Conservation (phyloP, 2,329 filamentous ascomycete species). For the Curvularia verruculosa region DNA sequence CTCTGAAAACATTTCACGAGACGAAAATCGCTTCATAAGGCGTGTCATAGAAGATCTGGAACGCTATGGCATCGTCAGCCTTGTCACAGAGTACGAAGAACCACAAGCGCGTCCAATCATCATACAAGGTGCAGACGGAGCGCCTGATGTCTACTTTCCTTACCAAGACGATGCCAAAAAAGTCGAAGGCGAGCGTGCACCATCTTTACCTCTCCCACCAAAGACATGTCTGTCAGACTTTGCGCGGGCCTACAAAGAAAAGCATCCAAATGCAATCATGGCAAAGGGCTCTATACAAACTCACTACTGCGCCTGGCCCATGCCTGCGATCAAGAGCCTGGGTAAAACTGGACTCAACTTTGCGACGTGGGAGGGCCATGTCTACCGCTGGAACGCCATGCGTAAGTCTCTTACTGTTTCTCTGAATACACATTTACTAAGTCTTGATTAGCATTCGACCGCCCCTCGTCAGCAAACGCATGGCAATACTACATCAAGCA, state of each 20-base stretch:
- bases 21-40: conserved; percentile 35
- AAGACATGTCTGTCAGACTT: conserved; percentile 28
- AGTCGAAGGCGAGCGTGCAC: conserved; percentile 16
- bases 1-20: conserved; percentile 13
- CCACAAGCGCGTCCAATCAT: conserved; percentile 34
- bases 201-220: conserved; percentile 24
- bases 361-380: conserved; percentile 36
- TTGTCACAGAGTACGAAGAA: conserved; percentile 23
- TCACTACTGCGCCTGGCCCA: conserved; percentile 43
- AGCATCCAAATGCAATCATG: conserved; percentile 30
- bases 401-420: conserved; percentile 17
- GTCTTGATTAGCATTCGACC: conserved; percentile 32
- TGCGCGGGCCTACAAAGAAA: conserved; percentile 22
- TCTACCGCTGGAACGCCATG: conserved; percentile 42
- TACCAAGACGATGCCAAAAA: conserved; percentile 24
- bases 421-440: no score
- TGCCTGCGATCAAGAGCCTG: conserved; percentile 33
- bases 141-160: conserved; percentile 36
- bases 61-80: conserved; percentile 30
- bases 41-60: conserved; percentile 37
- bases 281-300: conserved; percentile 21
- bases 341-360: conserved; percentile 32
- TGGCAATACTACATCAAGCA: conserved; percentile 42
- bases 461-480: conserved; percentile 34
- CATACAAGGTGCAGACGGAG: conserved; percentile 31